Evolutionary conservation across 139 green algal species (phyloP), one percentile per base, ranked within the genome.

Genomic region (Astrephomene gubernaculifera): DNA sequence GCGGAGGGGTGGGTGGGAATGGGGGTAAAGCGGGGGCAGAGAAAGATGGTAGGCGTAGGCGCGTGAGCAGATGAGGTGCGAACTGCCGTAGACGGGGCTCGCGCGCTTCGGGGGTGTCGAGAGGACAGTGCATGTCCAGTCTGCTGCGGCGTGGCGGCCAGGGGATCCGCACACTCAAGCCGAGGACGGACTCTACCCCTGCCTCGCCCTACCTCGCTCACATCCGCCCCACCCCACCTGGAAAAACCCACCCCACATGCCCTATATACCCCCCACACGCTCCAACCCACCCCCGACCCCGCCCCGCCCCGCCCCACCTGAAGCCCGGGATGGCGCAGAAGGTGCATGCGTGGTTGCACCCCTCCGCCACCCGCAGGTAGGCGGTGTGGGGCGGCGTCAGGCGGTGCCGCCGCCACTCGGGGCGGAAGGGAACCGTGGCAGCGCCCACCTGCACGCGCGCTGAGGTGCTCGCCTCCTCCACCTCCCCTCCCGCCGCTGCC

Each of bases 271-370:
- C 49, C 49, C 49, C 17, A 57, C 49, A 57, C n/a, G n/a, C 7
- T 10, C 17, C 63, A 10, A 29, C 29, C n/a, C 6, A 22, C 63
- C 63, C n/a, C 63, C 63, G 7, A 24, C n/a, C n/a, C 63, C 6
- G 31, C 57, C 57, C 57, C 57, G 17, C 22, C 57, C 19, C 57
- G 57, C 57, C 57, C 57, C 52, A 90, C 87, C 87, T 86, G 86
- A 90, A 98, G 36, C 91, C 90, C 4, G 96, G 96, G 71, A 98
- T 98, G 25, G 94, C 93, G 76, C 96, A 98, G 89, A 98, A 98
- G 57, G 92, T 97, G 93, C 96, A 98, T 10, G 92, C 92, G 84
- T 98, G 96, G 90, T 95, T 94, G 92, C 96, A 98, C 19, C 96
- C 96, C 88, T 98, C 96, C 4, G 95, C 95, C 52, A 98, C 95